Evolutionary conservation across 345 rosid species (phyloP).

Genomic region (Aurinia saxatilis): DNA sequence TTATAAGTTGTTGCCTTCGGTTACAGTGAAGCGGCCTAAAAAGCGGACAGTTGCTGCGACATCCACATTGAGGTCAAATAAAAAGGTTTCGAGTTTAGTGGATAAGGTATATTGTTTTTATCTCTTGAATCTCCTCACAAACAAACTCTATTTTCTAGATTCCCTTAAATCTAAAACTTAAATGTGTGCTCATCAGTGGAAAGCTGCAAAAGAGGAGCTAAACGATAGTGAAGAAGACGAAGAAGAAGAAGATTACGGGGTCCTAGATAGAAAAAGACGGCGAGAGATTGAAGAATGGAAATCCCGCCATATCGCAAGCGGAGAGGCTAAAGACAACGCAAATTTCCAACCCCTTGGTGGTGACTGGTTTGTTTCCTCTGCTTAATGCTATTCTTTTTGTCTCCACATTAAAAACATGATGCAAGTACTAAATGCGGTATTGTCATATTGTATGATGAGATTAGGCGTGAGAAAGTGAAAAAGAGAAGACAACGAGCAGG

Average conservation of each 20-base stretch:
- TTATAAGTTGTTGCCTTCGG: conserved; percentile 6
- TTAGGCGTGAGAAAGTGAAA: conserved; percentile 93
- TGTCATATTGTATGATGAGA: not conserved
- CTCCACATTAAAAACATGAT: not conserved
- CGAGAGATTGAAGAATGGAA: conserved; percentile 91
- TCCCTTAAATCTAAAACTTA: not conserved
- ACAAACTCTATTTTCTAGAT: not conserved
- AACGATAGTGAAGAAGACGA: conserved; percentile 75
- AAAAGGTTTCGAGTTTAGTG: conserved; percentile 91
- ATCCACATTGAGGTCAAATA: conserved; percentile 78
- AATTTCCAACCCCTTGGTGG: conserved; percentile 97
- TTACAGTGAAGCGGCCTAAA: conserved; percentile 58
- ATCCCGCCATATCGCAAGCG: conserved; percentile 78
- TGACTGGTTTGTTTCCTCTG: conserved; percentile 57
- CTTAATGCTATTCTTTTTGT: not conserved
- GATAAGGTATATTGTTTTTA: conserved; percentile 61
- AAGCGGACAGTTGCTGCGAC: conserved; percentile 65
- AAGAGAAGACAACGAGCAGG: conserved; percentile 58
- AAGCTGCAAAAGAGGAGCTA: conserved; percentile 96
- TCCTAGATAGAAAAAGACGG: conserved; percentile 66
- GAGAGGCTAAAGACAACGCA: conserved; percentile 91
- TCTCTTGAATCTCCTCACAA: not conserved
- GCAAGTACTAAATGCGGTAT: not conserved
- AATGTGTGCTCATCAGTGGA: conserved; percentile 50
- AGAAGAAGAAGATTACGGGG: conserved; percentile 53